Evolutionary conservation across 441 rosid genomes (phyloP).

Genomic region (Corymbia citriodora): DNA sequence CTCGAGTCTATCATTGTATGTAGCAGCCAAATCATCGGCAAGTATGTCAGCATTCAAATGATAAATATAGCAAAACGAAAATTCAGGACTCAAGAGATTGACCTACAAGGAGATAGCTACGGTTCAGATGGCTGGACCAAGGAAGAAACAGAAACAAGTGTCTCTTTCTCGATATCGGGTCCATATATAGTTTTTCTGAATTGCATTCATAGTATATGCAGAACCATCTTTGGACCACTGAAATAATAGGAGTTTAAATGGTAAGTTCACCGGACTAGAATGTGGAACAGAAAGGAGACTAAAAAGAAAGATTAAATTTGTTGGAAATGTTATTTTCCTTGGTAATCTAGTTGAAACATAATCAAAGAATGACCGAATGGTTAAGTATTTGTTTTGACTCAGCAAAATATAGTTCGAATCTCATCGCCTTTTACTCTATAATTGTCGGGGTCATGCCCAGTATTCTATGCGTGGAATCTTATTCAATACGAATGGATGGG

Average conservation of each 20-base stretch:
- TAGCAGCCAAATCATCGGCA: neutral
- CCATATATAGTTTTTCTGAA: neutral
- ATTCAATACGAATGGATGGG: neutral
- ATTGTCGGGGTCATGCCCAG: neutral
- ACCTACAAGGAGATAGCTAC: neutral
- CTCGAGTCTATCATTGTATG: neutral
- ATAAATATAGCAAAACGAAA: neutral
- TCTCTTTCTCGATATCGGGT: neutral
- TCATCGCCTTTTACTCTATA: neutral
- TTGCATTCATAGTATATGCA: neutral
- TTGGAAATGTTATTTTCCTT: neutral
- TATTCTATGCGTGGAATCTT: neutral
- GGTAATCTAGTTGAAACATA: neutral
- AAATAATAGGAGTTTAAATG: neutral
- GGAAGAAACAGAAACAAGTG: neutral
- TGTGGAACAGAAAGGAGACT: neutral
- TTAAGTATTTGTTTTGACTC: neutral
- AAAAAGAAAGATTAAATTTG: neutral
- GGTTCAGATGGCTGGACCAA: neutral
- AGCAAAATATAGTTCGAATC: neutral
- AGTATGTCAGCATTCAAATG: neutral
- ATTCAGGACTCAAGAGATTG: neutral
- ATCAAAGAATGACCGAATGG: neutral
- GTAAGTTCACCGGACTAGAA: neutral
- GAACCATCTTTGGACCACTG: neutral